These are phyloP conservation scores for Hemerocallis citrina DNA, from an alignment of 106 monocot genomes.

Conservation along the genomic window DNA sequence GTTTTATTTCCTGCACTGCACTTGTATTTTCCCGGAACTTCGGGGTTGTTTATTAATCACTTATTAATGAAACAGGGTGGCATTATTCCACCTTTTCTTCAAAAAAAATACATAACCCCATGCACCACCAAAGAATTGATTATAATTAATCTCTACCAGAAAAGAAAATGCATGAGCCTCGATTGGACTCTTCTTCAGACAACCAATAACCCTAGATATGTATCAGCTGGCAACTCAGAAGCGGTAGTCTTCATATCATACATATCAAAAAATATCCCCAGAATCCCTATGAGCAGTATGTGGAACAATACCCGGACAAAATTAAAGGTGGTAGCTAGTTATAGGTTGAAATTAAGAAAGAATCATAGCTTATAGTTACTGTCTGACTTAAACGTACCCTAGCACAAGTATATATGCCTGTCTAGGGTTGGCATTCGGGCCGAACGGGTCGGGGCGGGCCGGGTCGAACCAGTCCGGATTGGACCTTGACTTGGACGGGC, in stretches of 20 bases:
- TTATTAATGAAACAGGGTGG: too few species aligned
- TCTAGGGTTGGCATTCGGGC: too few species aligned
- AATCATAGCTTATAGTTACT: slow-evolving; percentile 33
- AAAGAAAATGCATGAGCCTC: slow-evolving; percentile 34
- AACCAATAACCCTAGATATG: slow-evolving; percentile 60
- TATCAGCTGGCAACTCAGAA: slow-evolving; percentile 43
- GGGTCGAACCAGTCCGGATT: too few species aligned
- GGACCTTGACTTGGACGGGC: too few species aligned
- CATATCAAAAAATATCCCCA: slow-evolving; percentile 32
- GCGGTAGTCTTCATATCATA: slow-evolving; percentile 28
- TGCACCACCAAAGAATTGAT: slow-evolving; percentile 82
- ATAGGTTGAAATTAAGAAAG: slow-evolving; percentile 15
- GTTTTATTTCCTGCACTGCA: too few species aligned
- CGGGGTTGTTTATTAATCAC: too few species aligned
- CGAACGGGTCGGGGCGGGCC: too few species aligned
- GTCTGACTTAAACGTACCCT: slow-evolving; percentile 38
- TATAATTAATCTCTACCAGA: slow-evolving; percentile 56
- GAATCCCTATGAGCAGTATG: slow-evolving; percentile 23
- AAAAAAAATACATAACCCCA: too few species aligned
- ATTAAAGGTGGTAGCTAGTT: slow-evolving; percentile 27
- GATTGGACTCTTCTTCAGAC: slow-evolving; percentile 71
- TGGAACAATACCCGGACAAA: slow-evolving; percentile 28
- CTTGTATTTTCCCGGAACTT: too few species aligned
- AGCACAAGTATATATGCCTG: slow-evolving; percentile 39
- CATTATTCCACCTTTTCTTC: too few species aligned